Conservation (phyloP, 2,329 filamentous ascomycete species). For the Alternaria sp. region DNA sequence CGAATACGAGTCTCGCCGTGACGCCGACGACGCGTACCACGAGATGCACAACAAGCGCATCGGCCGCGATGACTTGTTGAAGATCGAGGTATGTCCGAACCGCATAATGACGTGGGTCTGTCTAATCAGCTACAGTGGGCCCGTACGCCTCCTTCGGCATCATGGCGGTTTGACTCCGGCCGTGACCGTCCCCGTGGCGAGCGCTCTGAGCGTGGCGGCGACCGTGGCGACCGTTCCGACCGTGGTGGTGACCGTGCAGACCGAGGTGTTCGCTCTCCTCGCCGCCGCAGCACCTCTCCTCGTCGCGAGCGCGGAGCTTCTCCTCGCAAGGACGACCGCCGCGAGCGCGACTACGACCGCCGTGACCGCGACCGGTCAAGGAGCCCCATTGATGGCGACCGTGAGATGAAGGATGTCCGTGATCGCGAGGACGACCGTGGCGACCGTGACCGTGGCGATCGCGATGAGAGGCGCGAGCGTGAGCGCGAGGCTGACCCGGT, state of each 20-base stretch:
- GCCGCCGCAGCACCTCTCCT: conserved; percentile 57
- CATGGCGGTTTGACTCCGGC: conserved; percentile 96
- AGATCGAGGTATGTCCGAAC: conserved; percentile 79
- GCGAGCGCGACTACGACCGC: conserved; percentile 70
- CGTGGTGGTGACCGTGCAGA: conserved; percentile 68
- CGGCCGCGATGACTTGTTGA: conserved; percentile 90
- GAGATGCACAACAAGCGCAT: conserved; percentile 99
- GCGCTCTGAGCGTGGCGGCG: conserved; percentile 70
- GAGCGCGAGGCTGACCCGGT: conserved; percentile 73
- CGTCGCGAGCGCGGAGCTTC: conserved; percentile 68
- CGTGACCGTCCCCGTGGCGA: conserved; percentile 39
- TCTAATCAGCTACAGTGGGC: conserved; percentile 75
- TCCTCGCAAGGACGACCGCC: conserved; percentile 73
- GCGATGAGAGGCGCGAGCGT: conserved; percentile 58
- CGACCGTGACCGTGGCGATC: conserved; percentile 55
- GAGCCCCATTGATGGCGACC: conserved; percentile 60
- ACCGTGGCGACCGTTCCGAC: conserved; percentile 65
- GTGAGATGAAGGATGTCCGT: conserved; percentile 55
- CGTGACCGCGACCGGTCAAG: conserved; percentile 78
- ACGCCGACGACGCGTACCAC: conserved; percentile 98
- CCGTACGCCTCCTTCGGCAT: conserved; percentile 94
- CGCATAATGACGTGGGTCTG: background rate
- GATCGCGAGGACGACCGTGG: conserved; percentile 69
- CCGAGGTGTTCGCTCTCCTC: conserved; percentile 71
- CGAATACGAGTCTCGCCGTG: conserved; percentile 97